phyloP scores from a whole-genome alignment of 768 basidiomycete species.

The Termitomyces sp. region DNA sequence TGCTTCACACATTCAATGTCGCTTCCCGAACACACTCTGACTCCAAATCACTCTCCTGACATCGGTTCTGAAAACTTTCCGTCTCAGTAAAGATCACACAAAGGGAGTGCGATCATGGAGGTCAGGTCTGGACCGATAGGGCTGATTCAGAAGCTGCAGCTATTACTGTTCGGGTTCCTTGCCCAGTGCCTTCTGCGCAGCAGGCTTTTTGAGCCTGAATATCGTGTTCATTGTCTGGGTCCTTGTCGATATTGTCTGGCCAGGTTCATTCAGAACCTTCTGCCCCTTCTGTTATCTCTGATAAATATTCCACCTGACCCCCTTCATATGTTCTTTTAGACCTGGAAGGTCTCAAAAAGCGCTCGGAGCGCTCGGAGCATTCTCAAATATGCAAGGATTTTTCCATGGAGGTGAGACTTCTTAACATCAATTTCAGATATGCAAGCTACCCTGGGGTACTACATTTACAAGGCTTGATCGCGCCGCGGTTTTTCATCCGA shows the following conservation, averaged over 20 bases:
- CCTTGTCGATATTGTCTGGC: conserved; percentile 47
- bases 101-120: conserved; percentile 73
- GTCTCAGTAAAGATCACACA: conserved; percentile 53
- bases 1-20: not conserved
- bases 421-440: conserved; percentile 10
- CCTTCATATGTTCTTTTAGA: conserved; percentile 75
- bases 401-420: conserved; percentile 51
- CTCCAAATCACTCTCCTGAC: conserved; percentile 5
- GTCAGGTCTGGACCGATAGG: conserved; percentile 51
- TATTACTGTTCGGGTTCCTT: conserved; percentile 36
- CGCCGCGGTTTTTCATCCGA: conserved; percentile 9
- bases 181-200: conserved; percentile 50
- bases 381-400: conserved; percentile 54
- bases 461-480: conserved; percentile 41
- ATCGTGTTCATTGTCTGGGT: conserved; percentile 61
- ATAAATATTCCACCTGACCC: conserved; percentile 23
- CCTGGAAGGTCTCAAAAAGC: conserved; percentile 65
- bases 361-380: conserved; percentile 70
- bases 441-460: conserved; percentile 33
- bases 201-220: conserved; percentile 56
- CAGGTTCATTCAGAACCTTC: conserved; percentile 18
- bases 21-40: conserved; percentile 1
- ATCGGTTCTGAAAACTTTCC: conserved; percentile 14
- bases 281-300: conserved; percentile 14
- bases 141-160: conserved; percentile 22